Conservation (phyloP, 495 filamentous ascomycete species). For the Lophium mytilinum region DNA sequence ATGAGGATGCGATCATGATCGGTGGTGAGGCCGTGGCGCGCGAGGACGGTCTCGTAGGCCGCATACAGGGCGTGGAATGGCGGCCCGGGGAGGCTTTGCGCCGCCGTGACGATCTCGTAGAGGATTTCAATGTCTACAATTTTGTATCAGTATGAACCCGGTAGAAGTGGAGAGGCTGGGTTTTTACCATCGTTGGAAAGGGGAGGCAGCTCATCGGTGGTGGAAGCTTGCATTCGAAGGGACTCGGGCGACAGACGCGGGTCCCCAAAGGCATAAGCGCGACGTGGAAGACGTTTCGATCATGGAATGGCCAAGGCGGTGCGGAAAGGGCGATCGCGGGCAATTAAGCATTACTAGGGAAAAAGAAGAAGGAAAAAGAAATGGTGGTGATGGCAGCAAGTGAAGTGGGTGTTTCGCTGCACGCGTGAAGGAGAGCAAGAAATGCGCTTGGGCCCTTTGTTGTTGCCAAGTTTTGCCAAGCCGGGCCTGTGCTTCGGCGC, state of each 20-base stretch:
- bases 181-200: slow-evolving; percentile 56
- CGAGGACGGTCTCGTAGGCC: slow-evolving; percentile 67
- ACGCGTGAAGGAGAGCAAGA: neutral
- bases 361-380: slow-evolving; percentile 14
- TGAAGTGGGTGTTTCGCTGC: neutral
- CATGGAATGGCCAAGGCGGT: slow-evolving; percentile 20
- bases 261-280: slow-evolving; percentile 16
- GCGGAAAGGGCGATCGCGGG: slow-evolving; percentile 11
- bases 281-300: slow-evolving; percentile 1
- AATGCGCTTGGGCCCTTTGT: slow-evolving; percentile 7
- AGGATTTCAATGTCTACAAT: slow-evolving; percentile 66
- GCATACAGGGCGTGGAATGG: slow-evolving; percentile 74
- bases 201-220: slow-evolving; percentile 17
- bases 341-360: slow-evolving; percentile 22
- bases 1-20: slow-evolving; percentile 67
- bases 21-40: slow-evolving; percentile 55
- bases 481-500: neutral
- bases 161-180: neutral
- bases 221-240: slow-evolving; percentile 29
- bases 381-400: neutral
- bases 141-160: neutral
- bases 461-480: neutral
- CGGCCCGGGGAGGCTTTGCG: slow-evolving; percentile 53
- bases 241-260: slow-evolving; percentile 17
- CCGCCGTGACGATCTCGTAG: slow-evolving; percentile 64